These are phyloP conservation scores for Mucor ambiguus DNA, from an alignment of 371 early-diverging fungal genomes.

Conservation along the genomic window DNA sequence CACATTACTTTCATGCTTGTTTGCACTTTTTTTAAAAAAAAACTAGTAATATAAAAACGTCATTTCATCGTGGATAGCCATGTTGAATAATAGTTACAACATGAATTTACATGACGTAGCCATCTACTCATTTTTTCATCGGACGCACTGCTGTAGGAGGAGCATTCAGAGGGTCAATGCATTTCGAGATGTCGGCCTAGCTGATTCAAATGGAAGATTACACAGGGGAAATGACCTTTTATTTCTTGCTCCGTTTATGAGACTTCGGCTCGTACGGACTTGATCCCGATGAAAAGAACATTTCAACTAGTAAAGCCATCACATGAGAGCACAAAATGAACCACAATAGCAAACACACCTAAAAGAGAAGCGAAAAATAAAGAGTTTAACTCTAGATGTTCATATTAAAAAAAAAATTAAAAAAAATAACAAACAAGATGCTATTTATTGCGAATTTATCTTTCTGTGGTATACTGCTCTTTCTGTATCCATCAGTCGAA, in stretches of 20 bases:
- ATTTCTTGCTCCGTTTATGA: not conserved
- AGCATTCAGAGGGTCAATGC: conserved; percentile 7
- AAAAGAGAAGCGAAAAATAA: not conserved
- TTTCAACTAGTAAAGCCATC: not conserved
- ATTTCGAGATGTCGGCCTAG: not conserved
- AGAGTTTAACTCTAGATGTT: conserved; percentile 1
- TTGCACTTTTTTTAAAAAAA: not conserved
- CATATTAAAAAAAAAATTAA: conserved; percentile 8
- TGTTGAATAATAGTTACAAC: not conserved
- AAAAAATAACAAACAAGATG: not conserved
- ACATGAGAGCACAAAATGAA: not conserved
- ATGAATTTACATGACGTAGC: not conserved
- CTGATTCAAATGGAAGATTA: not conserved
- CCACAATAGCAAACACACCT: not conserved
- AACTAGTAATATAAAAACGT: not conserved
- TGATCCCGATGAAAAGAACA: not conserved
- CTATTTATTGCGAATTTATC: not conserved
- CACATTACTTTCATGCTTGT: not conserved
- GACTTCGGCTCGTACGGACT: conserved; percentile 5
- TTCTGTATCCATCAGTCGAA: not conserved
- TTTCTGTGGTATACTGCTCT: not conserved
- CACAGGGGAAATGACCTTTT: not conserved
- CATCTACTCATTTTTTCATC: not conserved
- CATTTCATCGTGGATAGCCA: not conserved
- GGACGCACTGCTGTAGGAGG: not conserved